These are phyloP conservation scores for Tillandsia fasciculata DNA, from an alignment of 176 grass and related monocot species.

Conservation along the genomic window DNA sequence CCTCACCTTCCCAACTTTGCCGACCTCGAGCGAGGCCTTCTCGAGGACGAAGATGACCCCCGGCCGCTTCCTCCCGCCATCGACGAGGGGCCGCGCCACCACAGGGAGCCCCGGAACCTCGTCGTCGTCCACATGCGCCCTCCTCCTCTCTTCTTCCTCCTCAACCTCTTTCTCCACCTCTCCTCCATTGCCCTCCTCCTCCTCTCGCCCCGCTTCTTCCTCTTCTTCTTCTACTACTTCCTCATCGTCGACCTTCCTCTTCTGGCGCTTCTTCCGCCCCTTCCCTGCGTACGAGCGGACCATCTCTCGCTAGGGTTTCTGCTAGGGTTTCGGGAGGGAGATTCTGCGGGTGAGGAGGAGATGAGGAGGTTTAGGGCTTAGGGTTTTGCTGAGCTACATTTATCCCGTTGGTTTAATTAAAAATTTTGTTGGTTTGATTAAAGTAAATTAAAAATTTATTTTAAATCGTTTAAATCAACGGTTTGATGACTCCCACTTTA, in stretches of 20 bases:
- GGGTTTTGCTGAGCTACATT: not conserved
- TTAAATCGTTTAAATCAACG: too few relatives aligned
- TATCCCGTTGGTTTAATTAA: too few relatives aligned
- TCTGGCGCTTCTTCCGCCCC: constrained; percentile 52
- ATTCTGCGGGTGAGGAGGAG: not conserved
- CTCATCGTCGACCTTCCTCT: constrained; percentile 35
- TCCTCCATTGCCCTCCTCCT: constrained; percentile 1
- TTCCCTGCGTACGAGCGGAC: constrained; percentile 56
- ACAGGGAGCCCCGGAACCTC: constrained; percentile 38
- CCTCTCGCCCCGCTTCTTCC: not conserved
- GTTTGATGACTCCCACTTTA: too few relatives aligned
- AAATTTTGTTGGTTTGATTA: too few relatives aligned
- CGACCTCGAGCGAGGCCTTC: constrained; percentile 83
- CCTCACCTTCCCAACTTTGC: constrained; percentile 90
- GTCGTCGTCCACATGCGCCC: constrained; percentile 18
- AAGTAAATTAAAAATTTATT: too few relatives aligned
- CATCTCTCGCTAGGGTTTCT: constrained; percentile 23
- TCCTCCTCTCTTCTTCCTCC: constrained; percentile 1
- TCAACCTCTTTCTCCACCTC: not conserved
- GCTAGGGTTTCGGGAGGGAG: not conserved
- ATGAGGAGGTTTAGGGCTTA: not conserved
- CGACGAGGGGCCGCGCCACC: constrained; percentile 39
- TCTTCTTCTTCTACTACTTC: constrained; percentile 12
- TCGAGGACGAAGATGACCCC: constrained; percentile 83
- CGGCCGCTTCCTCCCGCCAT: constrained; percentile 31